Base-by-base conservation (phyloP, 2,329 filamentous ascomycete species). In the Cytospora leucostoma region DNA sequence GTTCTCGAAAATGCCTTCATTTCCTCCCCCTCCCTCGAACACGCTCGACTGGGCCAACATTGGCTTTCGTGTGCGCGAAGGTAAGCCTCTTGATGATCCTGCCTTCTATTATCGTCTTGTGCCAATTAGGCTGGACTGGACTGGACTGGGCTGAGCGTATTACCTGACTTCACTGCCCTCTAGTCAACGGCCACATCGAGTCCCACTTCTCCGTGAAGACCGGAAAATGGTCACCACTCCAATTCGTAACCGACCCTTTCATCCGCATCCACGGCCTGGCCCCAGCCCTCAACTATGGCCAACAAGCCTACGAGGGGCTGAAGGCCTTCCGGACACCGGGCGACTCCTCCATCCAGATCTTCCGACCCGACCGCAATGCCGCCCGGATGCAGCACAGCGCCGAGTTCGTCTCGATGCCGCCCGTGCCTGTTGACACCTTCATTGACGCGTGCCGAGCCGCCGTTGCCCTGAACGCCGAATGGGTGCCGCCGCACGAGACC, bases 291-390 rank as follows among this genome's bases (percentile, higher is more conserved):
- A 99, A 99, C 83, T 99, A 99, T 76, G 93, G 94, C 64, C 93
- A 97, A 74, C 95, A 98, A 80, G 94, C 92, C 71, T 99, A 96
- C 81, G 95, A 99, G 76, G 95, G 95, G n/a, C 87, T 98, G 75
- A 98, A 98, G 78, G 93, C 94, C 61, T 97, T 97, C 84, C 92
- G 94, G 67, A 81, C 83, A 2, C 90, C 92, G 19, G 80, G 84
- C 63, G 86, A 90, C 75, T 74, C 81, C 65, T 77, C 79, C 65
- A 93, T 98, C 78, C 86, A 88, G 74, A 86, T 98, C 75, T 98
- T 98, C 86, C 90, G 94, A 5, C 91, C 94, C 0, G 84, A 88
- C 72, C 87, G 89, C 73, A 98, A 98, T 75, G 95, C 93, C 44
- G 77, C 79, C 50, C 91, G 94, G 65, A 86, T 98, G 82, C 90